Percentiles rank a stretch among this genome's conserved stretches.
Evolutionary conservation across 495 filamentous ascomycete species (phyloP).

Genomic region (Venustampulla echinocandica): DNA sequence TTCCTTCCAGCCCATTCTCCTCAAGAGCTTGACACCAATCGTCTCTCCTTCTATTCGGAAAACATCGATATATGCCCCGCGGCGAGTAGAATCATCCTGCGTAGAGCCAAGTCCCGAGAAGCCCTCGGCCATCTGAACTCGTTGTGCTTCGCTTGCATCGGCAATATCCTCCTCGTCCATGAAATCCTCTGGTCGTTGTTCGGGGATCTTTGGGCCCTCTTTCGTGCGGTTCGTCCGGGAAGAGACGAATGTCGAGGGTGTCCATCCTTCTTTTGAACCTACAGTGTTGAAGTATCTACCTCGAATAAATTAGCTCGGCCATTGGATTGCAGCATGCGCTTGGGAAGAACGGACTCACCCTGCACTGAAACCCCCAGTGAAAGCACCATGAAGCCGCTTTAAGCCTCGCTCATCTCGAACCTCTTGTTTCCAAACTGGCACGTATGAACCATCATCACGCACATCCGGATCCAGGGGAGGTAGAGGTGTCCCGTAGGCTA

Average conservation of each 20-base stretch:
- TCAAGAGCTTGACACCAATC: slow-evolving; percentile 79
- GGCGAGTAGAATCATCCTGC: slow-evolving; percentile 42
- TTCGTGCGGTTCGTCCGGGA: slow-evolving; percentile 73
- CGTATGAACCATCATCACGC: slow-evolving; percentile 88
- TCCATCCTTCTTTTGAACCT: slow-evolving; percentile 97
- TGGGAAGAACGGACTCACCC: slow-evolving; percentile 56
- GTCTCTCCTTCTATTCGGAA: slow-evolving; percentile 71
- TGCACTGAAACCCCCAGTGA: slow-evolving; percentile 94
- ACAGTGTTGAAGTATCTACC: slow-evolving; percentile 92
- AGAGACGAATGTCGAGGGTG: slow-evolving; percentile 82
- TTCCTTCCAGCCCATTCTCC: slow-evolving; percentile 93
- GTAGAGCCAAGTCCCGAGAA: slow-evolving; percentile 75
- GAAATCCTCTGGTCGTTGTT: slow-evolving; percentile 78
- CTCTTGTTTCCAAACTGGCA: slow-evolving; percentile 95
- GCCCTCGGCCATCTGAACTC: slow-evolving; percentile 57
- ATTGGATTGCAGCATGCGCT: not conserved
- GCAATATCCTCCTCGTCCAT: slow-evolving; percentile 98
- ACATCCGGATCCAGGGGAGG: slow-evolving; percentile 68
- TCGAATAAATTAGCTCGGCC: slow-evolving; percentile 9
- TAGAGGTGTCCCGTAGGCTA: slow-evolving; percentile 77
- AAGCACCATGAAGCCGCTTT: slow-evolving; percentile 90
- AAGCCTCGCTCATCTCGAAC: slow-evolving; percentile 88
- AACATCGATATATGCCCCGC: slow-evolving; percentile 60
- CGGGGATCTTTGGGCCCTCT: slow-evolving; percentile 41
- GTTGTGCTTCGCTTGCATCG: slow-evolving; percentile 69